These are phyloP conservation scores for Fusarium clavum DNA, from an alignment of 2,329 filamentous ascomycete genomes.

Conservation along the genomic window DNA sequence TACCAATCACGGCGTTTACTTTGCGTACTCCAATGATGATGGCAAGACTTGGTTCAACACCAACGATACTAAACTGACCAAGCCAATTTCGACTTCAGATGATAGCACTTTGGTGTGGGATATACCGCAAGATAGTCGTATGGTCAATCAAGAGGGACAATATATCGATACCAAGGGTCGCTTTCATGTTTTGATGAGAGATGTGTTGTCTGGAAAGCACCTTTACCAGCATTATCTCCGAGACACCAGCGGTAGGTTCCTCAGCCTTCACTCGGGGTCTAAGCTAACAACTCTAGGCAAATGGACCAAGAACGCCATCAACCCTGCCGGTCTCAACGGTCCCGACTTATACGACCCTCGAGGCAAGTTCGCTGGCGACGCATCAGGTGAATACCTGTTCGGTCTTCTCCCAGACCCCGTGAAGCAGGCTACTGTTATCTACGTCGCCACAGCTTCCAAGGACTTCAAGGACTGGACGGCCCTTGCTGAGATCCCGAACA, in stretches of 20 bases:
- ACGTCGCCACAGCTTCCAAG: constrained; percentile 13
- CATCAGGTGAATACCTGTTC: constrained; percentile 17
- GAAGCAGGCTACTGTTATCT: constrained; percentile 5
- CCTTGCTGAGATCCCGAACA: constrained; percentile 26
- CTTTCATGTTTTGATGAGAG: constrained; percentile 34
- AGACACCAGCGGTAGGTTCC: neutral
- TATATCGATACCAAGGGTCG: constrained; percentile 20
- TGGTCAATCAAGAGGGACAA: constrained; percentile 36
- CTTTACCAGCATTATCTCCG: constrained; percentile 33
- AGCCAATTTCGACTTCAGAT: constrained; percentile 24
- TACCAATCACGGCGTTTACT: constrained; percentile 34
- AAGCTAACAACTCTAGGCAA: neutral
- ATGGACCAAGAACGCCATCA: constrained; percentile 34
- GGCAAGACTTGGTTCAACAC: constrained; percentile 32
- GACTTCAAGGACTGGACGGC: constrained; percentile 24
- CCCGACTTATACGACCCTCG: constrained; percentile 32
- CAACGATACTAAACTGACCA: constrained; percentile 10
- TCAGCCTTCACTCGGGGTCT: accelerated
- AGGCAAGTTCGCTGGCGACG: constrained; percentile 33
- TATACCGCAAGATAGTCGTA: constrained; percentile 31
- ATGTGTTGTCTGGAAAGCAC: constrained; percentile 18
- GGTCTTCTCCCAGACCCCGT: constrained; percentile 17
- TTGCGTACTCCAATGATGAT: constrained; percentile 35
- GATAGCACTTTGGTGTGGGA: constrained; percentile 25
- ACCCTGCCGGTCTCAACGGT: constrained; percentile 16